Conservation (phyloP, 2,329 filamentous ascomycete genomes). For the Sarocladium oryzae region DNA sequence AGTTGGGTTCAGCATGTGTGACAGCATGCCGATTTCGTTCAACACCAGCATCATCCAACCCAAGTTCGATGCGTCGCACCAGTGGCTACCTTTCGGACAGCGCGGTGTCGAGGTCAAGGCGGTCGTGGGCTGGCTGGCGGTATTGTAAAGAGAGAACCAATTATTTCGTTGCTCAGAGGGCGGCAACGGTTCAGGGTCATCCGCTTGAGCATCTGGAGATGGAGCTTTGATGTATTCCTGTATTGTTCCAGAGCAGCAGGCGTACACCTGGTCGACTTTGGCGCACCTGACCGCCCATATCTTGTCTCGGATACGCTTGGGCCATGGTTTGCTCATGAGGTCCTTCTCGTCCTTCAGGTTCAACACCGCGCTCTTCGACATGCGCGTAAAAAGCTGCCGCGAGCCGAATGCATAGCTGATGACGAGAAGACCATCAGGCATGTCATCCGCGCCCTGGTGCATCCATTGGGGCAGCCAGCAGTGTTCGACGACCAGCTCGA, state of each 20-base stretch:
- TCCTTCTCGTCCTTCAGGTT: slow-evolving; percentile 38
- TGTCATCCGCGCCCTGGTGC: slow-evolving; percentile 38
- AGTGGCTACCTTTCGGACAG: slow-evolving; percentile 42
- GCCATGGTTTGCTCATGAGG: slow-evolving; percentile 38
- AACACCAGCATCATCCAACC: slow-evolving; percentile 49
- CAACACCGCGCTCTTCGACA: slow-evolving; percentile 43
- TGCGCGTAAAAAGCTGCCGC: slow-evolving; percentile 39
- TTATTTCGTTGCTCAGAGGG: slow-evolving; percentile 16
- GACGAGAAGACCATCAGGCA: slow-evolving; percentile 42
- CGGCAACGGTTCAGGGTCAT: slow-evolving; percentile 15
- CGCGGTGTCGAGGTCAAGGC: slow-evolving; percentile 34
- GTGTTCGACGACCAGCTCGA: slow-evolving; percentile 44
- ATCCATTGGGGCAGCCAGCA: slow-evolving; percentile 47
- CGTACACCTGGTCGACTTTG: slow-evolving; percentile 44
- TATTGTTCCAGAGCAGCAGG: slow-evolving; percentile 36
- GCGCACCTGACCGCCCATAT: slow-evolving; percentile 41
- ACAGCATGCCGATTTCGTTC: slow-evolving; percentile 39
- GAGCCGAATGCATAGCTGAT: slow-evolving; percentile 48
- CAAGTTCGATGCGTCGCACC: slow-evolving; percentile 46
- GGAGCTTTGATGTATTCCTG: slow-evolving; percentile 37
- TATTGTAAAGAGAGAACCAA: slow-evolving; percentile 6
- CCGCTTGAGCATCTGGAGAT: slow-evolving; percentile 14
- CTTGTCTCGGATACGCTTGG: slow-evolving; percentile 38
- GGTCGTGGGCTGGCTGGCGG: slow-evolving; percentile 16
- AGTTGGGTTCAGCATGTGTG: slow-evolving; percentile 23